Base-by-base conservation (phyloP, 2,329 filamentous ascomycete genomes). In the Neocucurbitaria cava region DNA sequence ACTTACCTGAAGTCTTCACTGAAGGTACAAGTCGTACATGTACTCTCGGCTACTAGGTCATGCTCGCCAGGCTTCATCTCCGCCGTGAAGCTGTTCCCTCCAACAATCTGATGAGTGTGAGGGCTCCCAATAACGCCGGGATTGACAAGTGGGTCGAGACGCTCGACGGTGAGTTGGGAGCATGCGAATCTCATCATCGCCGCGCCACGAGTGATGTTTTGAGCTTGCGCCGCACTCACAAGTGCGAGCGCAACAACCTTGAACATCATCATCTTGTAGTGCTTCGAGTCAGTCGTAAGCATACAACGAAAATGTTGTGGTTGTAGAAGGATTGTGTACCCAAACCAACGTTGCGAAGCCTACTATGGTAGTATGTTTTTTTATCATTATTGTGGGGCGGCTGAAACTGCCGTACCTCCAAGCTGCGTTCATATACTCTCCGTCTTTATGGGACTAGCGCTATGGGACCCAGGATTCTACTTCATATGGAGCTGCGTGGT, bases 51-150 rank as follows among this genome's bases (percentile, higher is more conserved):
- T 1, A 61, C 56, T 26, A 68, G 38, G 46, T 70, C 65, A 46
- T 71, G 59, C n/a, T 68, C 64, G 1, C 59, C 57, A 1, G 64
- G 63, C 46, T 52, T 62, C 68, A 71, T 71, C 17, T 69, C 61
- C 15, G 66, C 42, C 15, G 53, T 46, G 43, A 72, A 72, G 5
- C 62, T 65, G 35, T 70, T 69, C 3, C 68, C 66, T 8, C 66
- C 66, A 3, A 70, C 65, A 45, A 72, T 70, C 46, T 72, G 66
- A 55, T 71, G 68, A 1, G 65, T 65, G 55, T 71, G 68, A 2
- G 68, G 68, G 20, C 67, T 66, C 15, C 66, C 66, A 17, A 68
- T 30, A 4, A 64, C 13, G 5, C 67, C 68, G 5, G 68, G 68
- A 31, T 70, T 70, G 15, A 70, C 67, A 15, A 70, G 53, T 3